Percentiles rank a stretch among this genome's conserved stretches.
These are phyloP conservation scores for Prunus davidiana DNA, from an alignment of 306 rosid genomes.

Conservation along the genomic window DNA sequence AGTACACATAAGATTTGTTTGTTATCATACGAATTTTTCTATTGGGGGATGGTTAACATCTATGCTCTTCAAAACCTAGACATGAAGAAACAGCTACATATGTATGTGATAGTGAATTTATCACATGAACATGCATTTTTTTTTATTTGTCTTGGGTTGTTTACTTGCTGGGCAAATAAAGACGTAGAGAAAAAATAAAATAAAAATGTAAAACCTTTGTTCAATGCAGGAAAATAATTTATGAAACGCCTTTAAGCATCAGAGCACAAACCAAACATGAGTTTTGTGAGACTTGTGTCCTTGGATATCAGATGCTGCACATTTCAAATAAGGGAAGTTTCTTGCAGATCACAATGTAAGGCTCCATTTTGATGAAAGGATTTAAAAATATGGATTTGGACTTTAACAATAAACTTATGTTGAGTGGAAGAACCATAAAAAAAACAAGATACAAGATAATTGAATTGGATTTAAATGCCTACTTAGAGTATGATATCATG, in stretches of 20 bases:
- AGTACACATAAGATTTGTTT: neutral
- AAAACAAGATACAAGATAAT: neutral
- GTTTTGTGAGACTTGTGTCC: neutral
- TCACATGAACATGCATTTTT: neutral
- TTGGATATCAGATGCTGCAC: neutral
- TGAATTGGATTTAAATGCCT: neutral
- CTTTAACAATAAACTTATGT: neutral
- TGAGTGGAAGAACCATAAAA: neutral
- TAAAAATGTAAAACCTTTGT: neutral
- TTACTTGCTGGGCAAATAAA: neutral
- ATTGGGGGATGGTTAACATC: neutral
- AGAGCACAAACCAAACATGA: neutral
- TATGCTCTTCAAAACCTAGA: neutral
- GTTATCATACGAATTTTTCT: neutral
- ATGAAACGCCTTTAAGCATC: neutral
- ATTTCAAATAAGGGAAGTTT: neutral
- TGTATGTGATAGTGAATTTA: neutral
- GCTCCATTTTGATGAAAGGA: neutral
- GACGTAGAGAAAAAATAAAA: neutral
- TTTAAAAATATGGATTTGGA: neutral
- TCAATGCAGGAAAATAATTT: neutral
- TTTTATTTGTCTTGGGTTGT: neutral
- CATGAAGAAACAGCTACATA: neutral
- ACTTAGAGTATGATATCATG: neutral
- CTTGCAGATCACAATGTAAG: neutral